A percentile compares a stretch with the other conserved stretches of the same genome.
phyloP scores from a whole-genome alignment of 2,329 filamentous ascomycete genomes.

The Alternaria atra region DNA sequence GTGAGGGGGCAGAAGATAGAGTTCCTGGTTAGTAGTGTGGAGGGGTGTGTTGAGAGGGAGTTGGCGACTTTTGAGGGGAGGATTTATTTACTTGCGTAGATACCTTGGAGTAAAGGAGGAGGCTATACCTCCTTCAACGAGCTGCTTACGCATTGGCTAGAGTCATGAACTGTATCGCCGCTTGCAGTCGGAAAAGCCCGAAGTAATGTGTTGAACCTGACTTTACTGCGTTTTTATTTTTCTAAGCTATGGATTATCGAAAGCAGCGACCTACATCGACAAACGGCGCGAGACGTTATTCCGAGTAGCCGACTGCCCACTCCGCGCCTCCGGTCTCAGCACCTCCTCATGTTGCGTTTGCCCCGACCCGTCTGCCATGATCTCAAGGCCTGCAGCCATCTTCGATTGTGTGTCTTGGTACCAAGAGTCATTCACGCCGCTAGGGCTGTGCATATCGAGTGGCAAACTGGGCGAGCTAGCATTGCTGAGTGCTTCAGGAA shows the following conservation, averaged over 20 bases:
- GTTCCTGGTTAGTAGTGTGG: conserved; percentile 35
- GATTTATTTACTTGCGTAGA: conserved; percentile 35
- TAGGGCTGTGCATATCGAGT: conserved; percentile 39
- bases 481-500: conserved; percentile 46
- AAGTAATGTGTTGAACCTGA: no score
- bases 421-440: conserved; percentile 43
- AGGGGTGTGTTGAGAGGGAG: conserved; percentile 23
- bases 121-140: no score
- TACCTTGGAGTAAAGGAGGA: no score
- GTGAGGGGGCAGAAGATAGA: conserved; percentile 43
- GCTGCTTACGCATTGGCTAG: no score
- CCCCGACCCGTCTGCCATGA: conserved; percentile 24
- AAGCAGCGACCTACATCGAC: conserved; percentile 28
- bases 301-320: conserved; percentile 39
- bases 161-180: no score
- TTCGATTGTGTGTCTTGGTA: conserved; percentile 46
- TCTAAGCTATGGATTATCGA: no score
- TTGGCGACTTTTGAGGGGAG: conserved; percentile 43
- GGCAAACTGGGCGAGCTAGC: conserved; percentile 44
- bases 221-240: no score
- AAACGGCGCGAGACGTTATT: conserved; percentile 47
- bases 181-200: no score
- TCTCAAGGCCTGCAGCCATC: conserved; percentile 38
- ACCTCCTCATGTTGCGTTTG: conserved; percentile 18
- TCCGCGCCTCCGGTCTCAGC: conserved; percentile 22